Evolutionary conservation across 192 early-diverging fungal genomes (phyloP).

Genomic region (Thoreauomyces humboldtii): DNA sequence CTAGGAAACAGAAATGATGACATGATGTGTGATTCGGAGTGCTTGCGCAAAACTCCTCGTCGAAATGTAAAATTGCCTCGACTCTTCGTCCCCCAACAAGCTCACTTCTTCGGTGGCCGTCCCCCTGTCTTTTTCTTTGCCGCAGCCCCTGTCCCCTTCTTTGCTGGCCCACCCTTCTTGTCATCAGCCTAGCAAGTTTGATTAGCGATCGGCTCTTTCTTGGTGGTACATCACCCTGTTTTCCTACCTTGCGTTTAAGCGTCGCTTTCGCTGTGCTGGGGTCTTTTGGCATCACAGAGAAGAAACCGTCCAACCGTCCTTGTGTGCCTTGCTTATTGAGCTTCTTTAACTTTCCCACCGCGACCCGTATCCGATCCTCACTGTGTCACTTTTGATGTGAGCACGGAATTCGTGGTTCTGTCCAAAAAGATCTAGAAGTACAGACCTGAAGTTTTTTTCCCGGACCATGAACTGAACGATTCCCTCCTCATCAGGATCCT

Average conservation of each 20-base stretch:
- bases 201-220: too few species aligned
- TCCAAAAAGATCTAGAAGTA: not conserved
- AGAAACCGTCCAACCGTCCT: constrained; percentile 89
- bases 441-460: constrained; percentile 93
- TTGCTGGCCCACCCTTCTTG: not conserved
- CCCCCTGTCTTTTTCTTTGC: not conserved
- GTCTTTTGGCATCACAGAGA: constrained; percentile 61
- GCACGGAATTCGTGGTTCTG: constrained; percentile 23
- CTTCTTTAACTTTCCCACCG: constrained; percentile 77
- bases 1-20: too few species aligned
- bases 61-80: too few species aligned
- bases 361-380: constrained; percentile 85
- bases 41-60: too few species aligned
- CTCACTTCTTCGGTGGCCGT: not conserved
- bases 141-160: not conserved
- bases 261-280: constrained; percentile 1
- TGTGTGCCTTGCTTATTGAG: constrained; percentile 76
- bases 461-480: constrained; percentile 83
- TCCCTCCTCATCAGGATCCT: constrained; percentile 61
- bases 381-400: too few species aligned
- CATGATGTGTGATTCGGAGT: too few species aligned
- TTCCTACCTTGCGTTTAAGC: constrained; percentile 38
- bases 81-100: too few species aligned
- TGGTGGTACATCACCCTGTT: not conserved
- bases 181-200: not conserved